Conservation (phyloP, 345 rosid species). For the Odontarrhena argentea region DNA sequence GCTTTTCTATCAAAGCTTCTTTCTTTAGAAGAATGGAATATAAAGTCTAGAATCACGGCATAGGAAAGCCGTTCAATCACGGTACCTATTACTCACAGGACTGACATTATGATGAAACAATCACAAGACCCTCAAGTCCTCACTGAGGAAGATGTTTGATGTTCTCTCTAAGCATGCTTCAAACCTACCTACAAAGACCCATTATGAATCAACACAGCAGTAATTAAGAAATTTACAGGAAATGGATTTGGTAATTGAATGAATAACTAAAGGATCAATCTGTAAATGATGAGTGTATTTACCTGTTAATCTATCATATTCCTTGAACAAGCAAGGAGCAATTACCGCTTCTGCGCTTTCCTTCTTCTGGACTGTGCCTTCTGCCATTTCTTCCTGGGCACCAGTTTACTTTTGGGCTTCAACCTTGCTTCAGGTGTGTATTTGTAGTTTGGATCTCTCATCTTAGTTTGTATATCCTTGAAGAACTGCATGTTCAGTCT, state of each 20-base stretch:
- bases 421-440: conserved; percentile 86
- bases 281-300: conserved; percentile 2
- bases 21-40: conserved; percentile 32
- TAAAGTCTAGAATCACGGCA: conserved; percentile 30
- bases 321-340: conserved; percentile 2
- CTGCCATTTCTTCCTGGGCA: conserved; percentile 89
- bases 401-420: conserved; percentile 90
- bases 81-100: conserved; percentile 15
- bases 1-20: conserved; percentile 34
- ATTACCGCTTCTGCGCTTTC: conserved; percentile 78
- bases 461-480: conserved; percentile 89
- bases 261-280: background rate
- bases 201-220: background rate
- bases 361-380: conserved; percentile 78
- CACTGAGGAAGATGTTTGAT: background rate
- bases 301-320: conserved; percentile 9
- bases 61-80: conserved; percentile 27
- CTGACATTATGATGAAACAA: conserved; percentile 9
- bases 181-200: background rate
- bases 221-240: conserved; percentile 9
- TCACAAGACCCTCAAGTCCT: background rate
- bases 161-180: conserved; percentile 14
- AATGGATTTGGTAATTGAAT: conserved; percentile 21
- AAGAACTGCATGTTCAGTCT: conserved; percentile 87
- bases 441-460: conserved; percentile 90